Evolutionary conservation across 2,329 filamentous ascomycete genomes (phyloP).

Genomic region (Zymoseptoria passerinii): DNA sequence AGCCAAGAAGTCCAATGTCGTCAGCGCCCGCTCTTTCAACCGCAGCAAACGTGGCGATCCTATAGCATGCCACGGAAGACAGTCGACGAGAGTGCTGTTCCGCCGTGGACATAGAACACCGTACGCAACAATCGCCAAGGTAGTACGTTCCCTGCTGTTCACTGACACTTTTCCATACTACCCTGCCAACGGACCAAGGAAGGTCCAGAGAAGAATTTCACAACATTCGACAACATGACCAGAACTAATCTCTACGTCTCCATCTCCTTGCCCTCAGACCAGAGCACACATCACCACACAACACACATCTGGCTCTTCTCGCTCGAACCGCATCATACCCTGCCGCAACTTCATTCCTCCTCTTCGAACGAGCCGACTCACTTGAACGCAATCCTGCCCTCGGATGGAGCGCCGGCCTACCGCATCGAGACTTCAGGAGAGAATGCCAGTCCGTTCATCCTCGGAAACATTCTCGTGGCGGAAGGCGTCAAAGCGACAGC

Average conservation of each 20-base stretch:
- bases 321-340: constrained; percentile 9
- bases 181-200: no score
- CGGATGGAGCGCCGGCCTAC: constrained; percentile 3
- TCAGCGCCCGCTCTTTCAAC: background rate
- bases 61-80: background rate
- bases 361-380: constrained; percentile 7
- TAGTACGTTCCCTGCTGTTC: no score
- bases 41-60: background rate
- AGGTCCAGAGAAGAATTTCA: no score
- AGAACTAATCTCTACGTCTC: constrained; percentile 10
- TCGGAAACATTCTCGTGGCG: constrained; percentile 11
- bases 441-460: constrained; percentile 3
- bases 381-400: constrained; percentile 1
- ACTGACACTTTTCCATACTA: no score
- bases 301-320: constrained; percentile 6
- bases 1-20: background rate
- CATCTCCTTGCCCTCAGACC: constrained; percentile 1
- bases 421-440: constrained; percentile 1
- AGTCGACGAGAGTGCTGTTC: no score
- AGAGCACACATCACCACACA: background rate
- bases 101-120: no score
- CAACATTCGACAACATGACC: background rate
- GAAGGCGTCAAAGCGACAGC: constrained; percentile 9
- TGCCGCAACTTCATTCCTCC: constrained; percentile 2
- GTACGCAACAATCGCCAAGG: no score